These are phyloP conservation scores for Telfairia occidentalis DNA, from an alignment of 331 rosid genomes.

Conservation along the genomic window DNA sequence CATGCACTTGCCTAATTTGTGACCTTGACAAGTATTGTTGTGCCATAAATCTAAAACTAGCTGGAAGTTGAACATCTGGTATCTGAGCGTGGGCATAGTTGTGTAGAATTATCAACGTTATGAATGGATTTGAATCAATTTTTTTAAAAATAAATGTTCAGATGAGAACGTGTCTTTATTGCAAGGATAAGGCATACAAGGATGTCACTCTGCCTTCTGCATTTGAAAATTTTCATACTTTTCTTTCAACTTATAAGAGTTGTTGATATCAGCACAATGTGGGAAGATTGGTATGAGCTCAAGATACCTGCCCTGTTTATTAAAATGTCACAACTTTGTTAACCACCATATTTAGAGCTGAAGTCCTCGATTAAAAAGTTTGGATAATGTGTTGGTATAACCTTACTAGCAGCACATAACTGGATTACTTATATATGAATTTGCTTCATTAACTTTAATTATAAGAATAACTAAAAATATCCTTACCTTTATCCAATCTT, in stretches of 20 bases:
- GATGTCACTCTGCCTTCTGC: neutral
- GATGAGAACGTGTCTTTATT: neutral
- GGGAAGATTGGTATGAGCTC: neutral
- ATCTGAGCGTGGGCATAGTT: neutral
- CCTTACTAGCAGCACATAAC: neutral
- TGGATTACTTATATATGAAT: too few species aligned
- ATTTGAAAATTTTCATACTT: neutral
- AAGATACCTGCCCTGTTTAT: neutral
- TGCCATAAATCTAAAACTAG: constrained; percentile 1
- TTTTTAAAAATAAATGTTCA: neutral
- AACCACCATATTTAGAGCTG: neutral
- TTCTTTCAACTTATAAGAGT: neutral
- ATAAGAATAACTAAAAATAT: neutral
- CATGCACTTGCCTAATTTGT: neutral
- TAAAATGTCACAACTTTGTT: neutral
- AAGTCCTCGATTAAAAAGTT: neutral
- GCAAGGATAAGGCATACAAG: neutral
- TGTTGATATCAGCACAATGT: neutral
- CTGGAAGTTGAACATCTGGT: neutral
- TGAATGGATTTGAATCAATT: neutral
- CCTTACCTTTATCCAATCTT: neutral
- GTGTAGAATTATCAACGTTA: neutral
- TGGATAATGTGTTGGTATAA: neutral
- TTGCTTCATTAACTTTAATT: too few species aligned
- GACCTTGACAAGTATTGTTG: neutral